Conservation (phyloP, 768 basidiomycete genomes). For the Lenzites betulinus region DNA sequence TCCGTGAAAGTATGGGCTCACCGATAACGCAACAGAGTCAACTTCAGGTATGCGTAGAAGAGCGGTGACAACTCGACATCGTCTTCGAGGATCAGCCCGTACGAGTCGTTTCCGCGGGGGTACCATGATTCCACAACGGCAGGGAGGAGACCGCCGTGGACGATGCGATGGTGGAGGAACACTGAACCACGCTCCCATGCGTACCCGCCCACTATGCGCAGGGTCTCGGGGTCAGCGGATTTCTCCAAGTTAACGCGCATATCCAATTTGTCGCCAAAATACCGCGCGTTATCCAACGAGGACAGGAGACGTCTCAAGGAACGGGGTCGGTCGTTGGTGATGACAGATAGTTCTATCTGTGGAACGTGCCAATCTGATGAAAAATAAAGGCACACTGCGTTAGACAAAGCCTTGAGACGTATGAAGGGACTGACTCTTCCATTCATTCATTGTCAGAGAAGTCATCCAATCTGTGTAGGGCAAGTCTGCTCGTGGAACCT, state of each 20-base stretch:
- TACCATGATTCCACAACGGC: conserved; percentile 93
- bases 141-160: conserved; percentile 78
- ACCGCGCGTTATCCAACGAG: conserved; percentile 59
- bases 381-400: background rate
- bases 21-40: conserved; percentile 78
- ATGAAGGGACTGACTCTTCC: conserved; percentile 49
- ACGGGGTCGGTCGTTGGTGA: conserved; percentile 73
- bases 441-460: conserved; percentile 56
- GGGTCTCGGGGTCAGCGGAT: conserved; percentile 64
- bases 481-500: conserved; percentile 52
- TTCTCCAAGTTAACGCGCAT: conserved; percentile 78
- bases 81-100: conserved; percentile 82
- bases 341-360: conserved; percentile 66
- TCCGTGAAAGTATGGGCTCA: background rate
- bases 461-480: conserved; percentile 62
- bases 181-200: conserved; percentile 63
- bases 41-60: conserved; percentile 86
- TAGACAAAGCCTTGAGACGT: background rate
- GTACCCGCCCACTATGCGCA: conserved; percentile 49
- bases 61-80: conserved; percentile 84
- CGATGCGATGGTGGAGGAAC: conserved; percentile 68
- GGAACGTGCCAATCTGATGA: conserved; percentile 73
- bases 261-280: conserved; percentile 68
- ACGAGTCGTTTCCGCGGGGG: conserved; percentile 68
- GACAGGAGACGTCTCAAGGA: conserved; percentile 68